Conservation (phyloP, 441 rosid species). For the Eutrema salsugineum region DNA sequence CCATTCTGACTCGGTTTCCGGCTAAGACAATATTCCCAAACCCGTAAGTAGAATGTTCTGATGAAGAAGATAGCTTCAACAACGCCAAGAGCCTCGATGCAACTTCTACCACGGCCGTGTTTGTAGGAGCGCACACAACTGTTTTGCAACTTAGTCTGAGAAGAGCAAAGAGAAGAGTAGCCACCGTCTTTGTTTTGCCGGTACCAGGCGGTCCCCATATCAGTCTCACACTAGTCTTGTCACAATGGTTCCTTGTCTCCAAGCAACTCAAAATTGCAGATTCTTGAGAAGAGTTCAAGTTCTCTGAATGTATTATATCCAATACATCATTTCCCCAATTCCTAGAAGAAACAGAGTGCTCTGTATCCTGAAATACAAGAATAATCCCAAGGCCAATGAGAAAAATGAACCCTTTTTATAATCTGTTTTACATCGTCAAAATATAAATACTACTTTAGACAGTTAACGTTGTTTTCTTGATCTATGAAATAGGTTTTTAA, state of each 20-base stretch:
- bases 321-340: neutral
- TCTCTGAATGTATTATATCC: neutral
- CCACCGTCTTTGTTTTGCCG: constrained; percentile 56
- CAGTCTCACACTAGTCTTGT: constrained; percentile 40
- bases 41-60: neutral
- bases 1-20: constrained; percentile 15
- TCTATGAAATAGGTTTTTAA: too few species aligned
- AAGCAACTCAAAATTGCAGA: constrained; percentile 36
- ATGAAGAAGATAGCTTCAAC: neutral
- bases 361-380: constrained; percentile 4
- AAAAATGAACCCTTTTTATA: neutral
- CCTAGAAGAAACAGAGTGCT: neutral
- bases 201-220: constrained; percentile 85
- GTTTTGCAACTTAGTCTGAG: constrained; percentile 38
- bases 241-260: constrained; percentile 4
- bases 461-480: too few species aligned
- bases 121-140: constrained; percentile 57
- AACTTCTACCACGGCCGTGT: constrained; percentile 51
- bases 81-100: constrained; percentile 20
- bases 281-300: constrained; percentile 45
- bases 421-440: too few species aligned
- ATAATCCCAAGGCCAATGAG: neutral
- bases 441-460: too few species aligned
- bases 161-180: constrained; percentile 39
- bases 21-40: neutral